Evolutionary conservation across 2,329 filamentous ascomycete genomes (phyloP), one percentile per base, ranked within the genome.

Genomic region (Talaromyces sp.): DNA sequence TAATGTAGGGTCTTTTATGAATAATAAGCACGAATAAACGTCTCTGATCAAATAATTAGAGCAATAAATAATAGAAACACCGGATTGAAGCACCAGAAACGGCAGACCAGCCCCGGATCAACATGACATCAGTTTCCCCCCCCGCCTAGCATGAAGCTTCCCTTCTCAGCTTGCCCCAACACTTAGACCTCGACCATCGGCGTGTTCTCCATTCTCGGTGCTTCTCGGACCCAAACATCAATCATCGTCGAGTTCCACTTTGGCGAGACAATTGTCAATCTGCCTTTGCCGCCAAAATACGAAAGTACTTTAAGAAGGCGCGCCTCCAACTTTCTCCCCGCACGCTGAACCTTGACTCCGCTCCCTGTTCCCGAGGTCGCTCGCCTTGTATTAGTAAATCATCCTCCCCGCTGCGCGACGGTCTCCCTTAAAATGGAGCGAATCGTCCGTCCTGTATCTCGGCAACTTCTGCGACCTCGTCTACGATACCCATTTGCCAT

Each of bases 401-500:
- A 45, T 24, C 47, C 32, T n/a, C 45, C 32, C 49, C 49, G 49
- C 42, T 16, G 35, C 19, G 52, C 32, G 39, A 41, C 14, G 42
- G 39, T 51, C 36, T 8, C 33, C 16, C 29, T 36, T 50, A 44
- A 56, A 41, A 56, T 74, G 71, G 69, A 74, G 47, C 64, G 63
- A 48, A 47, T 74, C 30, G 51, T 70, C 40, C 69, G 70, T 54
- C 68, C 73, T 32, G 59, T 74, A 19, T 61, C 69, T 20, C 67
- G 67, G 33, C 72, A 73, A 55, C 62, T 76, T 16, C 57, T 71
- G 43, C 66, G 69, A 58, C 61, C 71, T 37, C 64, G 63, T 40
- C 58, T 65, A 32, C 65, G 67, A 58, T 75, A 72, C 56, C 70
- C 70, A 36, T 74, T 67, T 51, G 51, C 64, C 11, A 63, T 74